phyloP scores from a whole-genome alignment of 352 stramenopile species.

The Globisporangium orthogonon region DNA sequence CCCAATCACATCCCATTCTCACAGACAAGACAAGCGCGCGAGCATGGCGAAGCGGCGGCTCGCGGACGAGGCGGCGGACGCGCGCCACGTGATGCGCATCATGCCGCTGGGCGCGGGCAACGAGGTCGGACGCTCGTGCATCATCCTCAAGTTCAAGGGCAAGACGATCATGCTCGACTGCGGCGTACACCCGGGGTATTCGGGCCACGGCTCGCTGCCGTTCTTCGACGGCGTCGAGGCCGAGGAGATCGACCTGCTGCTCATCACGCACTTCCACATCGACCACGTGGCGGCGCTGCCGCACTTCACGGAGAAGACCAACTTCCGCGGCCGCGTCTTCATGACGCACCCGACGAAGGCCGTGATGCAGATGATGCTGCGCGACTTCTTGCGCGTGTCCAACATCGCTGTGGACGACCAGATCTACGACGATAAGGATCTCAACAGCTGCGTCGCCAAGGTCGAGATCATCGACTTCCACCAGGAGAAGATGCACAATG shows the following conservation, averaged over 20 bases:
- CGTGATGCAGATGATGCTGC: slow-evolving; percentile 97
- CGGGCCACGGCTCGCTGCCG: slow-evolving; percentile 95
- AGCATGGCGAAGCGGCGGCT: slow-evolving; percentile 68
- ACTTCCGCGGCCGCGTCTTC: slow-evolving; percentile 97
- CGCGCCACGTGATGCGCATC: slow-evolving; percentile 90
- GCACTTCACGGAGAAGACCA: slow-evolving; percentile 98
- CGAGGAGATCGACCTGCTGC: slow-evolving; percentile 93
- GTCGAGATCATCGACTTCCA: slow-evolving; percentile 99
- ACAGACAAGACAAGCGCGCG: neutral
- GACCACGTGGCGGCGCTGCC: slow-evolving; percentile 98
- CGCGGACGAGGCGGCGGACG: slow-evolving; percentile 66
- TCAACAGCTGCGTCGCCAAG: slow-evolving; percentile 96
- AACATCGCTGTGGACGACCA: slow-evolving; percentile 92
- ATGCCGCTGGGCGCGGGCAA: slow-evolving; percentile 96
- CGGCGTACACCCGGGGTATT: slow-evolving; percentile 90
- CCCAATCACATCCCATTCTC: too few species aligned
- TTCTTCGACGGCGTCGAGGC: slow-evolving; percentile 97
- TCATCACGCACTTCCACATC: slow-evolving; percentile 99
- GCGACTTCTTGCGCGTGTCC: slow-evolving; percentile 95
- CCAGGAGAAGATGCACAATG: slow-evolving; percentile 95
- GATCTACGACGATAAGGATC: slow-evolving; percentile 93
- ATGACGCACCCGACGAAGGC: slow-evolving; percentile 99
- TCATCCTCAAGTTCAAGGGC: slow-evolving; percentile 98
- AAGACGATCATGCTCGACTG: slow-evolving; percentile 97
- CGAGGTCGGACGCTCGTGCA: slow-evolving; percentile 99